Conservation (phyloP, 139 green algal genomes). For the Micractinium conductrix region DNA sequence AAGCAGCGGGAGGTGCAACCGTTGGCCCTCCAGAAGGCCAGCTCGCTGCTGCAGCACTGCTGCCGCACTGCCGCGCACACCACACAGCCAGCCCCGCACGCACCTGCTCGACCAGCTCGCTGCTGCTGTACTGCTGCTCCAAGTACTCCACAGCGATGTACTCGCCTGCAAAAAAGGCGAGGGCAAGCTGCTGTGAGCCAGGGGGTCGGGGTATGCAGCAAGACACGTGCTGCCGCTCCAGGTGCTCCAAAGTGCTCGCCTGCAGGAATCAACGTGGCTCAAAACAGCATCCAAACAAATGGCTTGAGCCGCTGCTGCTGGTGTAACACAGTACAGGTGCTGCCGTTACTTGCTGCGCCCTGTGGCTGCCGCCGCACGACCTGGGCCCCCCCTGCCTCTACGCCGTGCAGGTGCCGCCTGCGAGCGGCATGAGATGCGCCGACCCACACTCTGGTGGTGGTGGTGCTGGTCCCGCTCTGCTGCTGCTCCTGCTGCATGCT, state of each 20-base stretch:
- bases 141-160: slow-evolving; percentile 91
- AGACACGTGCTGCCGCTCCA: not conserved
- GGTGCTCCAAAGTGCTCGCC: not conserved
- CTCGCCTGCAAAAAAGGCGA: slow-evolving; percentile 48
- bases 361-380: too few species aligned
- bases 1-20: not conserved
- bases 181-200: not conserved
- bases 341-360: too few species aligned
- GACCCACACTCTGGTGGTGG: too few species aligned
- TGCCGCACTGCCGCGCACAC: not conserved
- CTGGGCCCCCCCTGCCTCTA: too few species aligned
- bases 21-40: not conserved
- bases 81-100: too few species aligned
- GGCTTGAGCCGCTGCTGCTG: too few species aligned
- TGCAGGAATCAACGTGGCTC: too few species aligned
- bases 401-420: too few species aligned
- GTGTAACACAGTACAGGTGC: too few species aligned
- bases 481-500: not conserved
- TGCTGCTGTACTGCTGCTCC: slow-evolving; percentile 82
- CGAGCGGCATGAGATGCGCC: too few species aligned
- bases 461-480: too few species aligned
- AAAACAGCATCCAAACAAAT: not conserved
- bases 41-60: not conserved
- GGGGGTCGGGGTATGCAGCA: not conserved
- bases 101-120: slow-evolving; percentile 79